Conservation (phyloP, 2,329 filamentous ascomycete genomes). For the Dactylonectria macrodidyma region DNA sequence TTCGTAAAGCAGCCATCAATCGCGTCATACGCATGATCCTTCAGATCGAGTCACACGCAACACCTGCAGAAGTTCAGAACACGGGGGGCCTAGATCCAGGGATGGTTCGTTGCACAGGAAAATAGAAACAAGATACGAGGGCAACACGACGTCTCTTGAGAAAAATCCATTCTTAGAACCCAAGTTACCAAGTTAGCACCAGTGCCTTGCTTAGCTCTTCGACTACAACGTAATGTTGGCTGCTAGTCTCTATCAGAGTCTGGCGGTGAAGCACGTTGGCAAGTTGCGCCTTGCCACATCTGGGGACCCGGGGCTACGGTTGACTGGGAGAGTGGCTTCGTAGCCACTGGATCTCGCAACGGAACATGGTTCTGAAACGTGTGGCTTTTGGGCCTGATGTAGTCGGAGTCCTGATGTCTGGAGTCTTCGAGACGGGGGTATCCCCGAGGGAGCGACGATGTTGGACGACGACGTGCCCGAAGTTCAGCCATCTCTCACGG, state of each 20-base stretch:
- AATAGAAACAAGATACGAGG: conserved; percentile 19
- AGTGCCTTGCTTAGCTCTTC: conserved; percentile 20
- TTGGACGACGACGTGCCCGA: conserved; percentile 34
- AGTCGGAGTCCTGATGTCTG: conserved; percentile 33
- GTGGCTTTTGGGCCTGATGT: conserved; percentile 45
- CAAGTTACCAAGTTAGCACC: not conserved
- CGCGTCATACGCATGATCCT: conserved; percentile 42
- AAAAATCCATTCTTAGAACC: conserved; percentile 30
- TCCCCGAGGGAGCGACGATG: conserved; percentile 28
- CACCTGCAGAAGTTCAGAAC: conserved; percentile 15
- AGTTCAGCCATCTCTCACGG: conserved; percentile 23
- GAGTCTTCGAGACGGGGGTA: conserved; percentile 30
- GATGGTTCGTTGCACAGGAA: conserved; percentile 32
- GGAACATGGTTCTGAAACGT: conserved; percentile 44
- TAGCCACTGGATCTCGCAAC: conserved; percentile 41
- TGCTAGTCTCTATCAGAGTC: conserved; percentile 20
- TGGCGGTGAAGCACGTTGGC: conserved; percentile 41
- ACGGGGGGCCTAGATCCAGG: conserved; percentile 8
- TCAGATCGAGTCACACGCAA: conserved; percentile 41
- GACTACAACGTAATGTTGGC: conserved; percentile 19
- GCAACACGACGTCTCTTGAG: conserved; percentile 12
- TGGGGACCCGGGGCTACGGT: conserved; percentile 31
- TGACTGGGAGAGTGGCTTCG: conserved; percentile 32
- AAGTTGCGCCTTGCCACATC: conserved; percentile 36
- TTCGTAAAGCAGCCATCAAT: conserved; percentile 37